Conservation (phyloP, 106 monocot species). For the Apostasia shenzhenica region DNA sequence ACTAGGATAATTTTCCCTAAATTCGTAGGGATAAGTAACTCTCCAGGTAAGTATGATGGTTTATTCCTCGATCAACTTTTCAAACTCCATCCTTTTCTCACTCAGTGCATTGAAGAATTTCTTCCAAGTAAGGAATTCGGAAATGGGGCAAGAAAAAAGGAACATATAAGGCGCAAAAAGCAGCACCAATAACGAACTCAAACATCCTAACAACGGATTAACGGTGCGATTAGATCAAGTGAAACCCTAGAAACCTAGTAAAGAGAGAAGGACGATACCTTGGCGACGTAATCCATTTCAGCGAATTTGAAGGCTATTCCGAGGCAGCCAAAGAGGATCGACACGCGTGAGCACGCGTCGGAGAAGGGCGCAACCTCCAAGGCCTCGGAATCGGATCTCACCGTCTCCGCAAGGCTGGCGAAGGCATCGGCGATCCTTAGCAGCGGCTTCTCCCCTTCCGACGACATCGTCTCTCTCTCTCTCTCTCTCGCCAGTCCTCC, state of each 20-base stretch:
- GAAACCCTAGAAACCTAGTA: neutral
- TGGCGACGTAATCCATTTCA: constrained; percentile 89
- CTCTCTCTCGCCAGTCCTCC: constrained; percentile 2
- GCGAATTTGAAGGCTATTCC: constrained; percentile 96
- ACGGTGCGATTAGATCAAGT: too few relatives aligned
- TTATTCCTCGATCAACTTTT: too few relatives aligned
- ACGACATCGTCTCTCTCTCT: constrained; percentile 10
- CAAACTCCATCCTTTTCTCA: too few relatives aligned
- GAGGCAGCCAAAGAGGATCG: constrained; percentile 81
- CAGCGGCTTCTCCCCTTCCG: constrained; percentile 53
- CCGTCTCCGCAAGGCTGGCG: constrained; percentile 40
- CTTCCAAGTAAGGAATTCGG: too few relatives aligned
- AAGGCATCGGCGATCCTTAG: constrained; percentile 67
- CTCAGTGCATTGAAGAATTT: too few relatives aligned
- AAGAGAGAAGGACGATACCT: constrained; percentile 31
- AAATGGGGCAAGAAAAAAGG: too few relatives aligned
- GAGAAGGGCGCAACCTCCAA: constrained; percentile 64
- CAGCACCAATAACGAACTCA: too few relatives aligned
- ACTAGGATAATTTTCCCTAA: too few relatives aligned
- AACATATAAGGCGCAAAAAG: too few relatives aligned
- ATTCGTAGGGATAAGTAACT: too few relatives aligned
- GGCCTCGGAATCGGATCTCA: constrained; percentile 17
- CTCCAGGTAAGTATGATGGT: too few relatives aligned
- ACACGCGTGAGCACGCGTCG: constrained; percentile 67
- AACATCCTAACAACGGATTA: neutral